Base-by-base conservation (phyloP, 169 alveolate species). In the Eimeria nieschulzi region DNA sequence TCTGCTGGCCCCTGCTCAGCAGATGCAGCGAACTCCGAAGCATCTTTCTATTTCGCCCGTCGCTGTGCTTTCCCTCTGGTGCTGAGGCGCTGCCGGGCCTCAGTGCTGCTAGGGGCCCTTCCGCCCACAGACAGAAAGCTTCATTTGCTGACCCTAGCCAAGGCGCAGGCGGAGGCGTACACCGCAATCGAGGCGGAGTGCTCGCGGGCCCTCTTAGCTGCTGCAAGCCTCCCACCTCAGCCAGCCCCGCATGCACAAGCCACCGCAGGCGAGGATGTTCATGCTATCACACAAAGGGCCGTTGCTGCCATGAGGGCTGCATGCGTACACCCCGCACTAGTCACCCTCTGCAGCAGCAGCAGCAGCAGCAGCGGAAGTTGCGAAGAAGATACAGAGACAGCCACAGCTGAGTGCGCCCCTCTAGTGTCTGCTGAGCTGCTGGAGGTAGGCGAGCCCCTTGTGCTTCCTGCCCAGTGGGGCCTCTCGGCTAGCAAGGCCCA, bases 91-190 rank as follows among this genome's bases (percentile, higher is more conserved):
- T 39, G 2, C 72, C 80, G 91, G 6, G 9, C 33, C 19, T 21
- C 68, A 3, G 25, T 71, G 68, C n/a, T 83, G 91, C 80, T 83
- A 71, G 72, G 56, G 70, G 70, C 26, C 72, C 91, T 83, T 55
- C 91, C 91, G 54, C 91, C 91, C 13, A 54, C 26, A 51, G 26
- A 83, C 26, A 51, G 91, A 7, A n/a, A 66, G 33, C 39, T 83
- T 21, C 82, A 46, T 15, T 54, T 64, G 55, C 71, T 83, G 70
- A 15, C 39, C 54, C 76, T 83, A 25, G 9, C 82, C 26, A 21
- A 39, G 9, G 56, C 39, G 26, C 83, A 83, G 83, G 59, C 3
- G 56, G 68, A 15, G 72, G 66, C 23, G 72, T 83, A 83, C 71
- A 53, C 83, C 7, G 66, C 5, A 19, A 53, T 51, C 1, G 59